These are phyloP conservation scores for Hippophae gyantsensis DNA, from an alignment of 306 rosid genomes.

Conservation along the genomic window DNA sequence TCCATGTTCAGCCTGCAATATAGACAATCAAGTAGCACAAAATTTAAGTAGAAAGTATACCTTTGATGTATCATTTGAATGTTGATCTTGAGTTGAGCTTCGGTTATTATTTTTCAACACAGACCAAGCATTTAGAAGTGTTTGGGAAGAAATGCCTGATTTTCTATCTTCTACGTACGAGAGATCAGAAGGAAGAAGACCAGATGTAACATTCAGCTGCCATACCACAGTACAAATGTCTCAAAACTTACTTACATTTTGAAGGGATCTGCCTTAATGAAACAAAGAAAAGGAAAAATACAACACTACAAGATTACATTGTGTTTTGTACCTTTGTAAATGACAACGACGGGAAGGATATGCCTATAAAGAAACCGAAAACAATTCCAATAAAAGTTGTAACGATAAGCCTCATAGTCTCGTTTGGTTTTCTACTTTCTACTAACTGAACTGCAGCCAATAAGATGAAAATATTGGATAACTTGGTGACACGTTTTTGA, in stretches of 20 bases:
- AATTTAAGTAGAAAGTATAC: slow-evolving; percentile 25
- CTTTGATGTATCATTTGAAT: slow-evolving; percentile 52
- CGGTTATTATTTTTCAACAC: slow-evolving; percentile 27
- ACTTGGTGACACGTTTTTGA: slow-evolving; percentile 8
- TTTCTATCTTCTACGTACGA: slow-evolving; percentile 36
- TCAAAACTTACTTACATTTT: slow-evolving; percentile 7
- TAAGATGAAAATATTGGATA: slow-evolving; percentile 23
- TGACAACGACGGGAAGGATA: slow-evolving; percentile 69
- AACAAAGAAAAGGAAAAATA: slow-evolving; percentile 10
- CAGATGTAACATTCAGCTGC: slow-evolving; percentile 74
- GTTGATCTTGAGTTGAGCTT: slow-evolving; percentile 25
- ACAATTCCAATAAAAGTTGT: slow-evolving; percentile 74
- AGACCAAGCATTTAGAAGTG: slow-evolving; percentile 27
- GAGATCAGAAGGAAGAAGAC: slow-evolving; percentile 53
- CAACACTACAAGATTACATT: slow-evolving; percentile 1
- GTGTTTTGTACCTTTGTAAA: slow-evolving; percentile 55
- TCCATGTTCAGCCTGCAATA: slow-evolving; percentile 5
- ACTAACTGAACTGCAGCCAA: slow-evolving; percentile 48
- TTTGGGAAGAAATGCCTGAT: slow-evolving; percentile 25
- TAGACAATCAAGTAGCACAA: slow-evolving; percentile 3
- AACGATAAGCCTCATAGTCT: slow-evolving; percentile 68
- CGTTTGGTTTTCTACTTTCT: slow-evolving; percentile 84
- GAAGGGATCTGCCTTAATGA: background rate
- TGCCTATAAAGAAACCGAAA: slow-evolving; percentile 83
- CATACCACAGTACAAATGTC: slow-evolving; percentile 15